Evolutionary conservation across 2,329 filamentous ascomycete species (phyloP).

Genomic region (Diaporthe citri): DNA sequence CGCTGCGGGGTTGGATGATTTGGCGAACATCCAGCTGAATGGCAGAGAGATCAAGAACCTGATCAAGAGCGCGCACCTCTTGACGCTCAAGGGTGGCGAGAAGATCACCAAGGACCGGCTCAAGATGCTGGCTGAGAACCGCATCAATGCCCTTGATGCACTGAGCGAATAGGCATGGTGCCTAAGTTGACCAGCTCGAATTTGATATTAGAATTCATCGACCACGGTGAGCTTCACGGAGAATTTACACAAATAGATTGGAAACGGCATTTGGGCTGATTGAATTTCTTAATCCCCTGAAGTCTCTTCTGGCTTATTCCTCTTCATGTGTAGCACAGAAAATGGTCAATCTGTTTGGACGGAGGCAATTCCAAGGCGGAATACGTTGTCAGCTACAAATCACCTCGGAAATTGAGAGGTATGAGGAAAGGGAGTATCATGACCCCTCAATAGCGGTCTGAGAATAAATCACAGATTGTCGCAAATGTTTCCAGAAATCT

Average conservation of each 20-base stretch:
- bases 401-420: background rate
- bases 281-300: background rate
- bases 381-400: background rate
- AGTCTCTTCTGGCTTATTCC: background rate
- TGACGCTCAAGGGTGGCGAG: conserved; percentile 48
- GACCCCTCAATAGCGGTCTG: background rate
- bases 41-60: conserved; percentile 65
- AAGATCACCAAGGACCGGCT: conserved; percentile 48
- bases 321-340: background rate
- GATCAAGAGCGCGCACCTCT: conserved; percentile 56
- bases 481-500: background rate
- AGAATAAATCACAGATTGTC: background rate
- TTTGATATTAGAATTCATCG: background rate
- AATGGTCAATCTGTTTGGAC: background rate
- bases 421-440: background rate
- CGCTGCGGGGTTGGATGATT: conserved; percentile 49
- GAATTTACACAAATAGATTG: background rate
- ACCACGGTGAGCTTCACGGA: background rate
- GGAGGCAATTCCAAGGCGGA: background rate
- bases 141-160: conserved; percentile 42
- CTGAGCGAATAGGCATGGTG: background rate
- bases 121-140: conserved; percentile 50
- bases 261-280: too few species aligned
- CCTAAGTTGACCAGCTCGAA: background rate
- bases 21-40: conserved; percentile 58